Evolutionary conservation across 768 basidiomycete species (phyloP).

Genomic region (Erythrobasidium yunnanense): DNA sequence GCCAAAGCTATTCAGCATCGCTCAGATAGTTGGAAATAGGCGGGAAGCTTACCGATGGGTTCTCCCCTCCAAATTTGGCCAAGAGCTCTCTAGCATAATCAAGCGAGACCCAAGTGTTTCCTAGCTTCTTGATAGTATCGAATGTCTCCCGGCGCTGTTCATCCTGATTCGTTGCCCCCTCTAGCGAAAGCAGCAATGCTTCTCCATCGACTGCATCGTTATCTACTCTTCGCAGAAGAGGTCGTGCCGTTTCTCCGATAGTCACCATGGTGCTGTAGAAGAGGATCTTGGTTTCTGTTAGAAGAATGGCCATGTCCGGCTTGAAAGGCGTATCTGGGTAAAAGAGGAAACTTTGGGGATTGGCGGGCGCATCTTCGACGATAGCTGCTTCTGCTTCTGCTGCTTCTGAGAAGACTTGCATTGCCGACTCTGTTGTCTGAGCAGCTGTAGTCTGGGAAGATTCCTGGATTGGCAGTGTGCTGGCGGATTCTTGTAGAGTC

Average conservation of each 20-base stretch:
- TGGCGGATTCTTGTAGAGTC: background rate
- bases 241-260: background rate
- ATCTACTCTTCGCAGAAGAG: constrained; percentile 11
- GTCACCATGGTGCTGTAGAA: constrained; percentile 9
- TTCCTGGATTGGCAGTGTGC: background rate
- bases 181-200: background rate
- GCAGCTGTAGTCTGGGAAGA: too few species aligned
- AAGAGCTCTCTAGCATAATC: constrained; percentile 13
- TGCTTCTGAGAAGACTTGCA: background rate
- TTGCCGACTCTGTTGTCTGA: background rate
- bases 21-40: too few species aligned
- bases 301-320: constrained; percentile 16
- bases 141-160: constrained; percentile 1
- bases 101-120: constrained; percentile 19
- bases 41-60: background rate
- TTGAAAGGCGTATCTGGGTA: constrained; percentile 22
- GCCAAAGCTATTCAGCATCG: too few species aligned
- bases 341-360: constrained; percentile 23
- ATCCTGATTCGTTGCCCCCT: background rate
- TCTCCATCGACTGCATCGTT: constrained; percentile 24
- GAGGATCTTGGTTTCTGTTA: constrained; percentile 22
- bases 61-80: background rate
- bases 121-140: background rate
- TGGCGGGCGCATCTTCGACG: background rate
- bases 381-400: background rate